These are phyloP conservation scores for Globisporangium nodosum DNA, from an alignment of 352 stramenopile species.

Conservation along the genomic window DNA sequence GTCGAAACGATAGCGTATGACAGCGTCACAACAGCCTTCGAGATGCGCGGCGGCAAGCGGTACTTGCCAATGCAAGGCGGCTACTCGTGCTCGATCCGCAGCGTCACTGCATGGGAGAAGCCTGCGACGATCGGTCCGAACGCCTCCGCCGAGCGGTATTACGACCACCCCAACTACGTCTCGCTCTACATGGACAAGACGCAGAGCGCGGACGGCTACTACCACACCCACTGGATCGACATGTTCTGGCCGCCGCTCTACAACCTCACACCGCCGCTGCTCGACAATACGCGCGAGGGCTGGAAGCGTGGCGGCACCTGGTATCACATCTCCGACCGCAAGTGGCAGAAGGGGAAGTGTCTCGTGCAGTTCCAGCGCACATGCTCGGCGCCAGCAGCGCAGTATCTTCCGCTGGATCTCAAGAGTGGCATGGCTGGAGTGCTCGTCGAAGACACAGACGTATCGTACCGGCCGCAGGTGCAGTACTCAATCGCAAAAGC, in stretches of 20 bases:
- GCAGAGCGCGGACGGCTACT: conserved; percentile 67
- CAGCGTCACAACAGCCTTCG: conserved; percentile 23
- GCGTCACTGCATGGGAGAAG: conserved; percentile 94
- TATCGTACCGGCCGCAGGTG: conserved; percentile 83
- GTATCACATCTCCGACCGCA: conserved; percentile 38
- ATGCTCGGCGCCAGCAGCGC: conserved; percentile 36
- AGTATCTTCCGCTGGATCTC: conserved; percentile 28
- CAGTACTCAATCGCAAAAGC: conserved; percentile 64
- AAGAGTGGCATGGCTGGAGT: conserved; percentile 15
- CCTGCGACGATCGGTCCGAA: conserved; percentile 34
- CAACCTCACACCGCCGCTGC: conserved; percentile 59
- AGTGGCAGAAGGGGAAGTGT: conserved; percentile 93
- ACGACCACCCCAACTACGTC: conserved; percentile 95
- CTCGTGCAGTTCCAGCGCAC: conserved; percentile 89
- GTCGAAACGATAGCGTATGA: conserved; percentile 60
- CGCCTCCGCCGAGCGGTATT: conserved; percentile 68
- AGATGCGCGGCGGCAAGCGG: conserved; percentile 32
- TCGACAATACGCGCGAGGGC: conserved; percentile 92
- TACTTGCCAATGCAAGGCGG: conserved; percentile 86
- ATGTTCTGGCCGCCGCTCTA: conserved; percentile 93
- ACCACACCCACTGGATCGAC: conserved; percentile 84
- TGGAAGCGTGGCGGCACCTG: conserved; percentile 86
- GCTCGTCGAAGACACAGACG: conserved; percentile 90
- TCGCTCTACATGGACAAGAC: conserved; percentile 93
- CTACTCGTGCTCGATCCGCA: conserved; percentile 93